Evolutionary conservation across 768 basidiomycete genomes (phyloP).

Genomic region (Tulasnella sp.): DNA sequence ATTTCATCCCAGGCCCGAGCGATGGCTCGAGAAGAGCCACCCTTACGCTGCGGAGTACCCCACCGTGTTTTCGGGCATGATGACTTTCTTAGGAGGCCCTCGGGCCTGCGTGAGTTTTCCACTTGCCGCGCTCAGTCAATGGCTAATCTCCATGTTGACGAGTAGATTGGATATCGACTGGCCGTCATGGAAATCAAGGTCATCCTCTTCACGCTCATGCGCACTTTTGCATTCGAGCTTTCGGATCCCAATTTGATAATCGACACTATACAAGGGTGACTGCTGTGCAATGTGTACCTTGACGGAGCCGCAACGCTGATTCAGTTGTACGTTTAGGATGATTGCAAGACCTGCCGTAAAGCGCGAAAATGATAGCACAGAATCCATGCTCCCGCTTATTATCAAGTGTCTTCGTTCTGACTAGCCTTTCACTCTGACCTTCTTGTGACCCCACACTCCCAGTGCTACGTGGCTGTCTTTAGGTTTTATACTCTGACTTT

Average conservation of each 20-base stretch:
- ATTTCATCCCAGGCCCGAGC: conserved; percentile 50
- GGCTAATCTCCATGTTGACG: conserved; percentile 43
- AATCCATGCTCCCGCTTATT: not conserved
- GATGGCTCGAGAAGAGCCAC: conserved; percentile 49
- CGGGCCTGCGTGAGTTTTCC: conserved; percentile 44
- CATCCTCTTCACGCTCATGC: conserved; percentile 49
- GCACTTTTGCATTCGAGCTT: conserved; percentile 51
- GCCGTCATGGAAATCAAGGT: conserved; percentile 37
- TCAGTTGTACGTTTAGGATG: not conserved
- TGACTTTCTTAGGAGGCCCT: conserved; percentile 63
- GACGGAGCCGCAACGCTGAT: not conserved
- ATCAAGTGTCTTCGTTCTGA: not conserved
- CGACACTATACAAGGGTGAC: conserved; percentile 17
- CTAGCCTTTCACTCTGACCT: not conserved
- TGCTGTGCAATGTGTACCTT: not conserved
- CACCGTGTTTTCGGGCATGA: conserved; percentile 56
- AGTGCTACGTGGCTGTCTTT: not conserved
- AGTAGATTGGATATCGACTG: conserved; percentile 23
- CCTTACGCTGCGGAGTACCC: conserved; percentile 48
- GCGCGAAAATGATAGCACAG: not conserved
- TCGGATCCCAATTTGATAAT: conserved; percentile 49
- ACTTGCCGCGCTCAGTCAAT: conserved; percentile 36
- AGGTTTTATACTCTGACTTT: no score
- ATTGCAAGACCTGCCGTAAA: not conserved
- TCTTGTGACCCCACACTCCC: not conserved